Base-by-base conservation (phyloP, 441 rosid genomes). In the Pelargonium cotyledonis region DNA sequence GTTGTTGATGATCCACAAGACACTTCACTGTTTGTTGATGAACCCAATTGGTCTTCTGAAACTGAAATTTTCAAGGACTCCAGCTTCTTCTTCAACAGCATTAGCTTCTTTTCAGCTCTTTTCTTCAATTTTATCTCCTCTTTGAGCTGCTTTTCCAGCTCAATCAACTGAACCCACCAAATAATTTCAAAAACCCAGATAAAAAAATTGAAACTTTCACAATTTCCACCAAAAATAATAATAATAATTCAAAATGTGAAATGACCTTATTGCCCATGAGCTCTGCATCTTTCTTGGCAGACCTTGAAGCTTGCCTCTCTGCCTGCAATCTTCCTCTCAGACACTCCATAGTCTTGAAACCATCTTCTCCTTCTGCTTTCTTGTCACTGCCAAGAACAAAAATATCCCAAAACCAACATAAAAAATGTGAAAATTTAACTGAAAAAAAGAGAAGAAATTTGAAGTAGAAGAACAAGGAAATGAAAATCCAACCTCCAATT, bases 261-360 rank as follows among this genome's bases (percentile, higher is more conserved):
- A 43, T 15, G 26, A 92, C 98, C 96, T 85, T 89, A 49, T 15
- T 78, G 41, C 80, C 81, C 78, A 86, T 68, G 65, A 79, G 72
- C 41, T 83, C 84, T 69, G 97, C 91, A 49, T 82, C 84, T 66
- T 89, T 82, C 41, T 85, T 85, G 16, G 89, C 88, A 72, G 76
- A 66, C 75, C 72, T 88, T 62, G 98, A 93, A 72, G 84, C 86
- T 76, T 88, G 92, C 70, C 98, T 90, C 79, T 90, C 97, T 8
- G 96, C 90, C 41, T 85, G 85, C 69, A 93, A 71, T 71, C 96
- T 88, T 60, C 92, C 97, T 82, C 97, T 85, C 40, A 93, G 68
- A 76, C 92, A 85, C 70, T 86, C 90, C 18, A 86, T 63, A n/a
- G 92, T 93, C 76, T 86, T 86, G 67, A 80, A 70, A 65, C 83